Evolutionary conservation across 257 asterid genomes (phyloP), one percentile per base, ranked within the genome.

Genomic region (Penstemon davidsonii): DNA sequence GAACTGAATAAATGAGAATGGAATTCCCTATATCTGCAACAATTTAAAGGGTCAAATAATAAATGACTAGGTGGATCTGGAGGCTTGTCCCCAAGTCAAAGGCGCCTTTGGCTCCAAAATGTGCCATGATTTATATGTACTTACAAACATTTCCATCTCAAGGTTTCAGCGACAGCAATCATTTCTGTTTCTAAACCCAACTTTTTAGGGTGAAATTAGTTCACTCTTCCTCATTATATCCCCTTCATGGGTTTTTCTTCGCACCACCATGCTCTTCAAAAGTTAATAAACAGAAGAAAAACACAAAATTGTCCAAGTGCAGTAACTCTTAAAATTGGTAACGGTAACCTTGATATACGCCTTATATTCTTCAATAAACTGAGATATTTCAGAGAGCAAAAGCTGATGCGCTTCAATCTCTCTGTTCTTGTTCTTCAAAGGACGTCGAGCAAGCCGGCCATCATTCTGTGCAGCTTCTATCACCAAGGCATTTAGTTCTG

Each of bases 381-480:
- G 76, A 55, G 74, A 79, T 52, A 90, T 63, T 69, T 73, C 70
- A 37, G 80, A 73, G 40, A 80, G 81, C 81, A 93, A 72, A 61
- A 83, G 74, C 65, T 72, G 75, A 80, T 90, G 97, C 8, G 98
- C 92, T 70, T 77, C 81, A 58, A 85, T 73, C 82, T 93, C 99
- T 73, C 74, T 87, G 51, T 67, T 82, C 81, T 66, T 87, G 77
- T 84, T 77, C 81, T 78, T 76, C 68, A 88, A 65, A 54, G 95
- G 96, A 83, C 50, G 57, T 75, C 97, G 74, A 73, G 92, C 97
- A 66, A 90, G 77, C 57, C 97, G 81, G 56, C 95, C 96, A 75
- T 93, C 96, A 66, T 58, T 81, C 62, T 60, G 56, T 42, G 76
- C 84, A 80, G 92, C 96, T 79, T 85, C 96, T 42, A 18, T 61